Evolutionary conservation across 73 alveolate species (phyloP).

Genomic region (Vitrella brassicaformis): DNA sequence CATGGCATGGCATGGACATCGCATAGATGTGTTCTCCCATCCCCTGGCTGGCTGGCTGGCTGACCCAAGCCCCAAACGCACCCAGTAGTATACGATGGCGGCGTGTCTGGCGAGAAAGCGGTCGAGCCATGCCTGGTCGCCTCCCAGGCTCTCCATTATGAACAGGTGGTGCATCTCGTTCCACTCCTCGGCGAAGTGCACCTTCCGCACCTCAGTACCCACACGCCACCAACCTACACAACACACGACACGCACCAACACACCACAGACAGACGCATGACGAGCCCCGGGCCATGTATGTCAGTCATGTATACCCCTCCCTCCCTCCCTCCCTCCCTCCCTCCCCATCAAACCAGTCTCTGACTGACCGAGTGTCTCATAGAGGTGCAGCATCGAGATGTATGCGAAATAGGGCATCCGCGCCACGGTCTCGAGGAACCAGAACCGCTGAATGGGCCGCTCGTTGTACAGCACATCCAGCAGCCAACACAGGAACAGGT

Average conservation of each 20-base stretch:
- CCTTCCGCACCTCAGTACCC: neutral
- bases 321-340: too few species aligned
- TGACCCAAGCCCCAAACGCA: too few species aligned
- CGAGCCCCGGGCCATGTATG: too few species aligned
- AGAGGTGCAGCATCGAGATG: conserved; percentile 6
- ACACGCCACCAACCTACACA: neutral
- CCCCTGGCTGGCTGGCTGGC: too few species aligned
- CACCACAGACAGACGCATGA: too few species aligned
- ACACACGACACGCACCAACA: too few species aligned
- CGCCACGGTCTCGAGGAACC: conserved; percentile 41
- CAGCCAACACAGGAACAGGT: conserved; percentile 1
- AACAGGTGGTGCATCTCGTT: neutral
- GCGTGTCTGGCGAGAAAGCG: neutral
- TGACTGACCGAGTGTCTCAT: neutral
- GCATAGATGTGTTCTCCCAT: too few species aligned
- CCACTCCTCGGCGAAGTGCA: neutral
- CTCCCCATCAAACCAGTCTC: too few species aligned
- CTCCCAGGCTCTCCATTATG: neutral
- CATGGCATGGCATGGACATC: too few species aligned
- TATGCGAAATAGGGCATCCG: conserved; percentile 39
- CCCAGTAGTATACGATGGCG: neutral
- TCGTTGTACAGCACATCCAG: conserved; percentile 25
- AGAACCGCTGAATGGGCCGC: conserved; percentile 36
- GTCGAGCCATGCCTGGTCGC: neutral
- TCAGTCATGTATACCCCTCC: too few species aligned